Evolutionary conservation across 2,329 filamentous ascomycete genomes (phyloP).

Genomic region (Ilyonectria sp.): DNA sequence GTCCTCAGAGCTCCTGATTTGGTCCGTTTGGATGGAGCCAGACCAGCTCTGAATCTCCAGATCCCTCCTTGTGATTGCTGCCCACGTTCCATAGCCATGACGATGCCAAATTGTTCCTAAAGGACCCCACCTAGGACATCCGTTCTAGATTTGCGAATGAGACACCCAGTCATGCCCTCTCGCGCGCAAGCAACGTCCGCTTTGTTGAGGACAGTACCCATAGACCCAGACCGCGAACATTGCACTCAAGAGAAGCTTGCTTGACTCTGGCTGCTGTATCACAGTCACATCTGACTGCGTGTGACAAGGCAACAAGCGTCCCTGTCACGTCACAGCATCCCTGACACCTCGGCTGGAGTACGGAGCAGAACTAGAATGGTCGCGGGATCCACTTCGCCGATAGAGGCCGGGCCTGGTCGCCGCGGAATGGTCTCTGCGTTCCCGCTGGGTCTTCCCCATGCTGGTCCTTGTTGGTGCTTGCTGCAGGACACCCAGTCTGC

Average conservation of each 20-base stretch:
- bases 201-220: not conserved
- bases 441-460: constrained; percentile 25
- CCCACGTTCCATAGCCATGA: not conserved
- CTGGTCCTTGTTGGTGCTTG: constrained; percentile 1
- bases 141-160: not conserved
- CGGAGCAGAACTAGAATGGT: constrained; percentile 31
- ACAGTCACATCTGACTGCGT: constrained; percentile 25
- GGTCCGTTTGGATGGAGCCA: constrained; percentile 7
- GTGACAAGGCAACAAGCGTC: constrained; percentile 32
- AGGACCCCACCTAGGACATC: not conserved
- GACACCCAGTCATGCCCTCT: not conserved
- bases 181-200: not conserved
- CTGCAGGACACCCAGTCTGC: constrained; percentile 5
- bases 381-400: constrained; percentile 28
- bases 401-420: constrained; percentile 28
- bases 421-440: constrained; percentile 39
- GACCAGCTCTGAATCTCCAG: not conserved
- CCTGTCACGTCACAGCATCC: constrained; percentile 30
- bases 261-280: constrained; percentile 15
- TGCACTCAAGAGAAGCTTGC: constrained; percentile 5
- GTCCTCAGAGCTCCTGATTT: constrained; percentile 6
- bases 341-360: constrained; percentile 29
- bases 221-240: not conserved
- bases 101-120: not conserved
- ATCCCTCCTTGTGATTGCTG: not conserved